Evolutionary conservation across 768 basidiomycete genomes (phyloP), one percentile per base, ranked within the genome.

Genomic region (Coprinopsis cinerea): DNA sequence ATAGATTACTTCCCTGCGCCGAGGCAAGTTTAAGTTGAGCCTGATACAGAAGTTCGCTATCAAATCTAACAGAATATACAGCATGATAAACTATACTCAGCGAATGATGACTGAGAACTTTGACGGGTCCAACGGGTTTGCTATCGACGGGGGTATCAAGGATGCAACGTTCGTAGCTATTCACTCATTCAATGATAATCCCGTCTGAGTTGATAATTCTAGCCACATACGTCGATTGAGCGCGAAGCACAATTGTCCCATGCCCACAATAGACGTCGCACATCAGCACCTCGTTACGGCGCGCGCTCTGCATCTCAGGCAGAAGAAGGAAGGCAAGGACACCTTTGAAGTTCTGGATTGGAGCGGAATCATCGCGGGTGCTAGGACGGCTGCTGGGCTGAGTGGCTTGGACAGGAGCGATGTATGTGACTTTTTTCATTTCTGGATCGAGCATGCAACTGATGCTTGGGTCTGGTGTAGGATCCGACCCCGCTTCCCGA

Each of bases 121-220:
- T 59, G 84, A 89, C 49, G 87, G 81, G 18, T 70, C 75, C 7
- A 70, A 67, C 15, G 92, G 91, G 13, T 93, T 95, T 62, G 70
- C 82, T 11, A 79, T 93, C 43, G 83, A 88, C 40, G 88, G 88
- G n/a, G 92, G 90, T 15, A 81, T 95, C 59, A 92, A 92, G 59
- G 92, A 93, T 59, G 85, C 88, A 0, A 66, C 77, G 75, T 83
- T 59, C 39, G 76, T 70, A 4, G 14, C 25, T 18, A 20, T 36
- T 43, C 17, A 32, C 20, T 17, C 9, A 10, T 18, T 17, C 17
- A 11, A 18, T 47, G 20, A 25, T 26, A 41, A 44, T 46, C 28
- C 25, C 53, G 34, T 55, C 37, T n/a, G 15, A 20, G 17, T 36
- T 9, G 26, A 14, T 18, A 49, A 20, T 18, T 49, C 49, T 52